Base-by-base conservation (phyloP, 306 rosid genomes). In the Quercus suber region DNA sequence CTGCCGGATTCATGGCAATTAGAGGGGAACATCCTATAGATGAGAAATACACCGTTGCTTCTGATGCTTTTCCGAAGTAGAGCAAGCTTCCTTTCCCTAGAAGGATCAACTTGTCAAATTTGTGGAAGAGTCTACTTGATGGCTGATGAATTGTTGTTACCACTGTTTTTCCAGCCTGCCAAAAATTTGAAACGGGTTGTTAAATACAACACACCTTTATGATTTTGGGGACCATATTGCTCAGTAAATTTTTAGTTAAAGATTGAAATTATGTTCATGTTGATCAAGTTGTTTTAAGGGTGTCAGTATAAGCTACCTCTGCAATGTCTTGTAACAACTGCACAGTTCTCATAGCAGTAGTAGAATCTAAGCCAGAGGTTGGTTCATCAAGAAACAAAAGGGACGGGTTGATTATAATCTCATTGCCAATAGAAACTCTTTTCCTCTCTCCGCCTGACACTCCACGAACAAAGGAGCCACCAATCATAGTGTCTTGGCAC, bases 331-430 rank as follows among this genome's bases (percentile, higher is more conserved):
- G 99, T 79, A 96, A 90, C 91, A 96, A 89, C 81, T 93, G 99
- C 79, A 93, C 94, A 20, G 86, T 96, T 82, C 92, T 88, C 78
- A 93, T 81, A 19, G 99, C 99, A 14, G 98, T 96, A 20, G 99
- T 96, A 43, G 99, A 96, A 85, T 96, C 99, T 93, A 96, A 84
- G 85, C 99, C 99, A n/a, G 99, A 96, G 60, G 97, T 96, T 79
- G 99, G 99, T 80, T 96, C 98, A 74, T 96, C 99, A 37, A 96
- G 98, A 79, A 93, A 90, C 68, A 96, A 80, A 81, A 93, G 89
- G 37, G 98, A 96, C 70, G 99, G 99, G 83, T 96, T 96, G 82
- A 93, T 88, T 82, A 96, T 77, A 75, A 96, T 96, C 92, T 96
- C 99, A 77, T 83, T 96, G 14, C 98, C 99, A 28, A 96, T 96